These are phyloP conservation scores for Candida rishiriensis DNA, from an alignment of 805 yeast genomes.

Conservation along the genomic window DNA sequence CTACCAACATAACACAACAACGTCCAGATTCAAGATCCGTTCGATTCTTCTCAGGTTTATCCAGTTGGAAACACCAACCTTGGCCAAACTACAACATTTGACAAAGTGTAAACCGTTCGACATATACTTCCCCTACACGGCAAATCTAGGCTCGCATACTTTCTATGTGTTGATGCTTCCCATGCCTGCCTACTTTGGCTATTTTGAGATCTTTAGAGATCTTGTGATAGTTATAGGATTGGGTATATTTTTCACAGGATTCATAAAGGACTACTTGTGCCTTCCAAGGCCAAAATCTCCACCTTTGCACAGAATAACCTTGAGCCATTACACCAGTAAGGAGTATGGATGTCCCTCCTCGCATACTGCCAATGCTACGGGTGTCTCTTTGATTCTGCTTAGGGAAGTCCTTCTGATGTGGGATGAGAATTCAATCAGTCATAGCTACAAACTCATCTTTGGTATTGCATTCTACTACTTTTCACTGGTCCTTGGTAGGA, in stretches of 20 bases:
- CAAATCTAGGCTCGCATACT: constrained; percentile 88
- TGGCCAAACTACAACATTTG: constrained; percentile 52
- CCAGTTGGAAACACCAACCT: constrained; percentile 56
- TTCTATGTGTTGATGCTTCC: constrained; percentile 91
- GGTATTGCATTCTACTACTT: constrained; percentile 45
- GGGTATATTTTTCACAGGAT: constrained; percentile 71
- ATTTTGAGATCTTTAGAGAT: constrained; percentile 53
- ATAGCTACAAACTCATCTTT: constrained; percentile 9
- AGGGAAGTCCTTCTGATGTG: constrained; percentile 9
- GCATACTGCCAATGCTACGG: constrained; percentile 92
- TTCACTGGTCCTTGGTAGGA: constrained; percentile 70
- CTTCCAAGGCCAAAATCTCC: constrained; percentile 92
- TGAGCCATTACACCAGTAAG: constrained; percentile 84
- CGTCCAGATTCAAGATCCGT: constrained; percentile 52
- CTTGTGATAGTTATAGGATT: constrained; percentile 55
- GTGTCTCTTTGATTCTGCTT: constrained; percentile 56
- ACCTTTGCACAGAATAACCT: constrained; percentile 82
- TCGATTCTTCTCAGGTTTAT: constrained; percentile 49
- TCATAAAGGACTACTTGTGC: constrained; percentile 77
- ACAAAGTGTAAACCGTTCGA: constrained; percentile 53
- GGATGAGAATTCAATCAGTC: constrained; percentile 10
- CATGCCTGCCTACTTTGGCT: constrained; percentile 77
- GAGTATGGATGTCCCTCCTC: constrained; percentile 96
- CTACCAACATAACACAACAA: constrained; percentile 55
- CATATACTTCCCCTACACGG: constrained; percentile 78